Evolutionary conservation across 139 green algal genomes (phyloP), one percentile per base, ranked within the genome.

Genomic region (Asterochloris erici): DNA sequence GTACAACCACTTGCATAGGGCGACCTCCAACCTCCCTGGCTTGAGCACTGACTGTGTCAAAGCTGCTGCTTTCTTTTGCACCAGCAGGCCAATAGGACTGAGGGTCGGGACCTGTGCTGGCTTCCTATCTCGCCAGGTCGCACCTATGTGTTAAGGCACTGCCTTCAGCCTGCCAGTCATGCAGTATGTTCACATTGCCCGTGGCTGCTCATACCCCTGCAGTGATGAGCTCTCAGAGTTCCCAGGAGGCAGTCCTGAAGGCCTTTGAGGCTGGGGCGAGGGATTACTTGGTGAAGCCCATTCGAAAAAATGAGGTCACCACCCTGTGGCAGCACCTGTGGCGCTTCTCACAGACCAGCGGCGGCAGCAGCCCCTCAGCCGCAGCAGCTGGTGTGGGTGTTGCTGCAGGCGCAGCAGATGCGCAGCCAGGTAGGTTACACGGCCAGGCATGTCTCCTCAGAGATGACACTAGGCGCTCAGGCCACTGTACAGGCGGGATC

Each of bases 241-340:
- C 61, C 15, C 78, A 83, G 68, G 83, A 83, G 19, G 17, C 47
- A 10, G 74, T 86, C 0, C 24, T 79, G 13, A 77, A 77, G 16
- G 83, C 83, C 0, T 77, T 87, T 68, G n/a, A 77, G 63, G 85
- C 82, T 28, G 92, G 93, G 66, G 93, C 92, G 1, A 81, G 88
- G 0, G 92, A 95, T 75, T 96, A 91, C 83, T 85, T 96, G 16
- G 87, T 95, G 66, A 96, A 96, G 83, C 93, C 93, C 6, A 83
- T 96, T 14, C 88, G 91, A 4, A 86, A 86, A 54, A 96, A 95
- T 28, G 92, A 96, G 88, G 79, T 94, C 0, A 89, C 87, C 17
- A 95, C 90, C 10, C 84, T 96, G 15, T 96, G 92, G 93, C 91
- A 90, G 83, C 88, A 93, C 78, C 74, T 89, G 73, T 93, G 91